Conservation (phyloP, 2,329 filamentous ascomycete species). For the Arachnomyces sp. region DNA sequence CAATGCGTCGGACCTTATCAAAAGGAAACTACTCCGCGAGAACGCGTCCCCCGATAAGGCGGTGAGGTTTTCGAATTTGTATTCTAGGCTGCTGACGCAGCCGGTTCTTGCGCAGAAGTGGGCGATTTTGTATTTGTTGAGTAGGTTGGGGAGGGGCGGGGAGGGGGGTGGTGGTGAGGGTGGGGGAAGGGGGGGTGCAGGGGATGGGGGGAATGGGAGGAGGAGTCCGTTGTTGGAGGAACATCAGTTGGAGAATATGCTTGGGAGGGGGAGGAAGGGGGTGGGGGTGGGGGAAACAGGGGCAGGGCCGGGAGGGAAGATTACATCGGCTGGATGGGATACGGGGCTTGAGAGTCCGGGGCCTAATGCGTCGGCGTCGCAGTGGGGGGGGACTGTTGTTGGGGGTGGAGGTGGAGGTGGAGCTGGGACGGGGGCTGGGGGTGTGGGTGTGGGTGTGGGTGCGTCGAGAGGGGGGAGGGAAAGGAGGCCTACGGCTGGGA, state of each 20-base stretch:
- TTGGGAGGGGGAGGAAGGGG: constrained; percentile 18
- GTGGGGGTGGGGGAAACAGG: constrained; percentile 15
- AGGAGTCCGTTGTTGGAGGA: constrained; percentile 35
- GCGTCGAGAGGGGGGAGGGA: no score
- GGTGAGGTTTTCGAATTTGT: constrained; percentile 79
- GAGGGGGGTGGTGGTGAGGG: constrained; percentile 11
- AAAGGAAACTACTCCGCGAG: constrained; percentile 72
- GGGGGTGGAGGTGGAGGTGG: constrained; percentile 15
- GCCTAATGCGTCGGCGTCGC: constrained; percentile 34
- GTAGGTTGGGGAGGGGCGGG: constrained; percentile 63
- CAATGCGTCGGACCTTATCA: constrained; percentile 87
- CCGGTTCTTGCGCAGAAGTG: constrained; percentile 93
- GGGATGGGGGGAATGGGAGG: constrained; percentile 11
- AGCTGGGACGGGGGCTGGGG: no score
- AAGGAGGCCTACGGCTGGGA: no score
- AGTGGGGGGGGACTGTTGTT: constrained; percentile 18
- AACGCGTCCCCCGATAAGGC: constrained; percentile 67
- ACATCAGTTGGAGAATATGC: constrained; percentile 29
- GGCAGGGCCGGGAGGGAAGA: no score
- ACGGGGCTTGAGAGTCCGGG: constrained; percentile 31
- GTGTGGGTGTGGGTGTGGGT: constrained; percentile 15
- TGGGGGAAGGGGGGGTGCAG: constrained; percentile 16
- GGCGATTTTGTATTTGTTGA: constrained; percentile 87
- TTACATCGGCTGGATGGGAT: constrained; percentile 12
- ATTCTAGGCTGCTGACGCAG: constrained; percentile 78